These are phyloP conservation scores for Nicotiana attenuata DNA, from an alignment of 257 asterid genomes.

Conservation along the genomic window DNA sequence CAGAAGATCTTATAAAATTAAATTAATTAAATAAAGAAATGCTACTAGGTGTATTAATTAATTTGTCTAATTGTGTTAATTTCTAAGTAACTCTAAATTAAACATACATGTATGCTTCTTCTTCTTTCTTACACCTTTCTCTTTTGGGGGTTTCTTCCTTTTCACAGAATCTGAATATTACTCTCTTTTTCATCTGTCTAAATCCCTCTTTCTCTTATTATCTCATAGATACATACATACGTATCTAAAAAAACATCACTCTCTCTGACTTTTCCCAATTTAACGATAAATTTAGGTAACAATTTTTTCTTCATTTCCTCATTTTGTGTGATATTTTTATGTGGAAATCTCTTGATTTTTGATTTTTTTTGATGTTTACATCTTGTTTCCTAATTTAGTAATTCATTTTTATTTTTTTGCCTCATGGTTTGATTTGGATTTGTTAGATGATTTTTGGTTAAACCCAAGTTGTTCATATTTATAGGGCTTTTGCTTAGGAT, in stretches of 20 bases:
- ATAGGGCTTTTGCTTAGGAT: slow-evolving; percentile 21
- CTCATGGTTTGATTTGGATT: slow-evolving; percentile 21
- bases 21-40: neutral
- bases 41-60: neutral
- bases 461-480: slow-evolving; percentile 22
- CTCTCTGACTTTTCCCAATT: slow-evolving; percentile 5
- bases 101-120: neutral
- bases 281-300: slow-evolving; percentile 33
- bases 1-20: neutral
- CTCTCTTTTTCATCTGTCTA: slow-evolving; percentile 18
- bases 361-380: slow-evolving; percentile 2
- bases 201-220: neutral
- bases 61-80: neutral
- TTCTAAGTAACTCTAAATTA: neutral
- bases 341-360: neutral
- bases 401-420: neutral
- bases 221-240: neutral
- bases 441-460: slow-evolving; percentile 15
- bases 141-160: slow-evolving; percentile 10
- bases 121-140: neutral
- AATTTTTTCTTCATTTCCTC: neutral
- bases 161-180: neutral
- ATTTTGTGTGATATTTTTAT: neutral
- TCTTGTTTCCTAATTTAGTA: neutral
- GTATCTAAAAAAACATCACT: neutral